Evolutionary conservation across 1,284 basidiomycete genomes (phyloP).

Genomic region (Spongiforma sp.): DNA sequence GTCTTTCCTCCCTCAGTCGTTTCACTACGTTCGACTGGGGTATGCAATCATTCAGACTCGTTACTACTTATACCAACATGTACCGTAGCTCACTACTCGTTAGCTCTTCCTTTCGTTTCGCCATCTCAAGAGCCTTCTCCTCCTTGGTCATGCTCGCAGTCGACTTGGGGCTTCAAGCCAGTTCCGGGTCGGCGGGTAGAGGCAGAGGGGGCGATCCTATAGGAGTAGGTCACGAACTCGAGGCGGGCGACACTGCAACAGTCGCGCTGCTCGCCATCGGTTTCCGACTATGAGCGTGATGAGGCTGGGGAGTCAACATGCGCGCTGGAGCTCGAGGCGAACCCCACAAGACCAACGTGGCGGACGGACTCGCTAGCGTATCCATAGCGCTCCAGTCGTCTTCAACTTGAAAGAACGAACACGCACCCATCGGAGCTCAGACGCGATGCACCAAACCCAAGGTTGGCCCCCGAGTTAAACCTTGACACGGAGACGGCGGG

Average conservation of each 20-base stretch:
- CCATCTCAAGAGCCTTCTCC: slow-evolving; percentile 90
- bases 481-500: slow-evolving; percentile 41
- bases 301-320: slow-evolving; percentile 26
- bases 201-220: slow-evolving; percentile 29
- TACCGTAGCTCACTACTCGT: too few species aligned
- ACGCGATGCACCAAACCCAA: slow-evolving; percentile 26
- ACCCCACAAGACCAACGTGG: slow-evolving; percentile 18
- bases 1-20: too few species aligned
- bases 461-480: slow-evolving; percentile 24
- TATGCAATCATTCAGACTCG: too few species aligned
- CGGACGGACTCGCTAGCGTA: slow-evolving; percentile 5
- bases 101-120: slow-evolving; percentile 85
- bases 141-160: slow-evolving; percentile 68
- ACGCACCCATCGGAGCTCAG: slow-evolving; percentile 21
- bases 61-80: too few species aligned
- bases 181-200: slow-evolving; percentile 12
- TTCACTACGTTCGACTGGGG: too few species aligned
- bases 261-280: slow-evolving; percentile 1
- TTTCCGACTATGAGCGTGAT: too few species aligned
- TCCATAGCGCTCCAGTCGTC: slow-evolving; percentile 33
- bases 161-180: slow-evolving; percentile 14
- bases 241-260: slow-evolving; percentile 16
- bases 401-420: too few species aligned
- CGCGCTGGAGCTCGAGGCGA: slow-evolving; percentile 24
- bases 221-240: slow-evolving; percentile 31